Percentiles rank a stretch among this genome's conserved stretches.
Conservation (phyloP, 768 basidiomycete genomes). For the Termitomyces sp. region DNA sequence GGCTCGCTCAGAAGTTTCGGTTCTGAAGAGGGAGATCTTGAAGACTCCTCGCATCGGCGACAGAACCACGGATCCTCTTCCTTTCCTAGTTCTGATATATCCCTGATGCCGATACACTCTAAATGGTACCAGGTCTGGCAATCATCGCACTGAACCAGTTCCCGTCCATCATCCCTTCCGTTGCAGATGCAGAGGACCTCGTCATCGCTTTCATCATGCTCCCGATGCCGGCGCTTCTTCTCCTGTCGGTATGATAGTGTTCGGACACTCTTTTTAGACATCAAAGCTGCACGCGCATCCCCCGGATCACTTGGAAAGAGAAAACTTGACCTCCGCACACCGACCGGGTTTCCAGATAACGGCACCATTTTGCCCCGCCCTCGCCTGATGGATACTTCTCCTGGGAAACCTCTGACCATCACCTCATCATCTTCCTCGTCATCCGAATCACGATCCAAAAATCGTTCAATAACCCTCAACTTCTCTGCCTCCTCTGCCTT, state of each 20-base stretch:
- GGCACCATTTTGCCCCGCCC: conserved; percentile 67
- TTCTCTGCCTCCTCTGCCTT: conserved; percentile 60
- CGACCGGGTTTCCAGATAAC: conserved; percentile 40
- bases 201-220: conserved; percentile 43
- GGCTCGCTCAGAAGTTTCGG: conserved; percentile 49
- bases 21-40: conserved; percentile 37
- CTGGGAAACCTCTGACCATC: conserved; percentile 13
- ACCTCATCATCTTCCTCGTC: conserved; percentile 46
- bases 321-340: conserved; percentile 28
- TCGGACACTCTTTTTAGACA: conserved; percentile 71
- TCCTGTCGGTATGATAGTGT: conserved; percentile 55
- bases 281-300: conserved; percentile 70
- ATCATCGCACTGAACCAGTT: conserved; percentile 78
- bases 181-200: conserved; percentile 65
- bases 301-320: conserved; percentile 67
- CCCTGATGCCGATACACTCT: conserved; percentile 71
- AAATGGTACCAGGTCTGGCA: conserved; percentile 85
- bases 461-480: conserved; percentile 64
- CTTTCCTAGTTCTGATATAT: conserved; percentile 61
- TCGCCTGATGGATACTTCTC: conserved; percentile 24
- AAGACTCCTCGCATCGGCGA: conserved; percentile 46
- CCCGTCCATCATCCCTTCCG: conserved; percentile 67
- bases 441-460: conserved; percentile 73
- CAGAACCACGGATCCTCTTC: conserved; percentile 86
- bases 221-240: conserved; percentile 34